Evolutionary conservation across 441 rosid genomes (phyloP), one percentile per base, ranked within the genome.

Genomic region (Raphanus hybrid): DNA sequence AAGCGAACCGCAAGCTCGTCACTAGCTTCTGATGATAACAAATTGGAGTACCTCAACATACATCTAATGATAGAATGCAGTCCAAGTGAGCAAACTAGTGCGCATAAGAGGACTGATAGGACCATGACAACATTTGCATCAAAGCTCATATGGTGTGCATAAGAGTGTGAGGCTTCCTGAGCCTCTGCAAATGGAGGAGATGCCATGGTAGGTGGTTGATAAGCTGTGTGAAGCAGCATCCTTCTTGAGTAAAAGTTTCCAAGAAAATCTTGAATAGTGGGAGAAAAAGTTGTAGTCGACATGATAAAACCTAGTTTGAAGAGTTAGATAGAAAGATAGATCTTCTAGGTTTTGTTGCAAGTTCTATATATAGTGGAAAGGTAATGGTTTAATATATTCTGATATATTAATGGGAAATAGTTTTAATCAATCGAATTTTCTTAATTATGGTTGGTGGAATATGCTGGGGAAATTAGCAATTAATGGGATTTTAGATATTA

Each of bases 241-340:
- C 89, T 86, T 88, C 98, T 91, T 6, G 92, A 83, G 86, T 88
- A 80, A 64, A 86, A 85, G 3, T 82, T 83, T 15, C 84, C 92
- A 64, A 82, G 71, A 43, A 85, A 59, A 65, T 78, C 80, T 73
- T 81, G 87, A 48, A 50, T 35, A n/a, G 63, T 52, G 67, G 84
- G 67, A 52, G 85, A 64, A 54, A 86, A 76, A 73, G 82, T 71
- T 54, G 82, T 64, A 71, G 82, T 67, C 60, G 87, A 70, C 97
- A 91, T 91, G 76, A 60, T 72, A 6, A 65, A 75, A 16, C 64
- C 64, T 71, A 69, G 80, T 81, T 68, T 58, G 43, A 63, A 77
- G 80, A 70, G 66, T 62, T 61, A 61, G 71, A 57, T 69, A 61
- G 65, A 75, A 43, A 4, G 81, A 39, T 73, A 74, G 72, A 45